Conservation (phyloP, 371 early-diverging fungal genomes). For the Syncephalastrum racemosum region DNA sequence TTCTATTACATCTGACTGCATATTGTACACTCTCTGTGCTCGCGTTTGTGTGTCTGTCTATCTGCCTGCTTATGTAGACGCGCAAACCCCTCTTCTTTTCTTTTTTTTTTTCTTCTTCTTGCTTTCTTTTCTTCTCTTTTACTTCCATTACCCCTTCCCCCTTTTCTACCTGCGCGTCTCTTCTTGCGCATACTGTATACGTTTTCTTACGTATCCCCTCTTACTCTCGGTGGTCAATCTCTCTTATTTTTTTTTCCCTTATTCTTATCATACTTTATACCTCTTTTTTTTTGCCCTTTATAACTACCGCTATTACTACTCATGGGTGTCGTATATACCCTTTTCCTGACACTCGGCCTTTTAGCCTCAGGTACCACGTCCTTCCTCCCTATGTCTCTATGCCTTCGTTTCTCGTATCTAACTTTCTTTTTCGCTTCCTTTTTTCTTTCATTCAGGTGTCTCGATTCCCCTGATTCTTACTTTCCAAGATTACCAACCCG, state of each 20-base stretch:
- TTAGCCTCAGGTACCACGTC: slow-evolving; percentile 18
- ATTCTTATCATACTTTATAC: neutral
- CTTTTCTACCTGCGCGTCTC: slow-evolving; percentile 1
- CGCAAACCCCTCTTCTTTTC: slow-evolving; percentile 4
- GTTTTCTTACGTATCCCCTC: neutral
- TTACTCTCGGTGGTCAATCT: slow-evolving; percentile 1
- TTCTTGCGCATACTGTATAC: neutral
- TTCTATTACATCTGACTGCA: too few species aligned
- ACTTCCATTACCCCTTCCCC: neutral
- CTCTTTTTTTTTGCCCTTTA: slow-evolving; percentile 1
- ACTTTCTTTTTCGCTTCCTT: neutral
- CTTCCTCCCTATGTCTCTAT: too few species aligned
- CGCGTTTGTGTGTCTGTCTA: too few species aligned
- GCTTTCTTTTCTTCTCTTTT: slow-evolving; percentile 1
- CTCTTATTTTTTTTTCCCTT: slow-evolving; percentile 11
- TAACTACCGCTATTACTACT: slow-evolving; percentile 1
- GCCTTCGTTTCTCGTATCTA: neutral
- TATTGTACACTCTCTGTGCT: too few species aligned
- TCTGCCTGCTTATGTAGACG: too few species aligned
- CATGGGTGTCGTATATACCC: slow-evolving; percentile 22
- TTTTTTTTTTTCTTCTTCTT: slow-evolving; percentile 6
- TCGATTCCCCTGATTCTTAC: slow-evolving; percentile 45
- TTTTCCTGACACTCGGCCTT: slow-evolving; percentile 22
- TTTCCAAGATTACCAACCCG: slow-evolving; percentile 39
- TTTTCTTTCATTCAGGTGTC: slow-evolving; percentile 29